These are phyloP conservation scores for Albugo candida DNA, from an alignment of 352 stramenopile species.

Conservation along the genomic window DNA sequence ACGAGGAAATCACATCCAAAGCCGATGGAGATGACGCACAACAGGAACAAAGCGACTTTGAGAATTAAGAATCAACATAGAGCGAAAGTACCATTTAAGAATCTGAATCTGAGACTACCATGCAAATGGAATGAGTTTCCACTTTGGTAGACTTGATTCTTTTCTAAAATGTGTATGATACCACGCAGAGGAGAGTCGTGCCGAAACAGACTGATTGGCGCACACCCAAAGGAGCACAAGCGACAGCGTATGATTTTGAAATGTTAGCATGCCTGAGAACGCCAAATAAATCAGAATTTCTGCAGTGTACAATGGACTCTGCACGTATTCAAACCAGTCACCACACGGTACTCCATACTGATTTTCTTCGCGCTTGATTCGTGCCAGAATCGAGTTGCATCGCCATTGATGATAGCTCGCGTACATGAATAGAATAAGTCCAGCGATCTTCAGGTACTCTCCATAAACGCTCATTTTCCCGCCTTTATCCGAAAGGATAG, in stretches of 20 bases:
- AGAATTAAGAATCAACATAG: no score
- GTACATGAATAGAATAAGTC: slow-evolving; percentile 19
- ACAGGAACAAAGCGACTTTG: background rate
- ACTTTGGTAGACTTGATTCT: slow-evolving; percentile 13
- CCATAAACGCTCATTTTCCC: slow-evolving; percentile 8
- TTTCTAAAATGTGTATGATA: slow-evolving; percentile 33
- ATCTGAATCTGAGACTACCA: no score
- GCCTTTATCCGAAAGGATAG: slow-evolving; percentile 21
- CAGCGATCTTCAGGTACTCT: background rate
- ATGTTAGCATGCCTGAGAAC: slow-evolving; percentile 22
- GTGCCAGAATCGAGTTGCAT: slow-evolving; percentile 33
- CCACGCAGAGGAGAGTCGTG: slow-evolving; percentile 30
- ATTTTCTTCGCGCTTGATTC: slow-evolving; percentile 26
- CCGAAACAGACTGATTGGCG: slow-evolving; percentile 39
- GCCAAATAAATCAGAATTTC: slow-evolving; percentile 42
- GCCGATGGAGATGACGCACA: background rate
- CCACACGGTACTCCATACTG: slow-evolving; percentile 33
- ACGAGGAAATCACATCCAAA: background rate
- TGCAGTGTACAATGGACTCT: slow-evolving; percentile 36
- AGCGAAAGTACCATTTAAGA: no score
- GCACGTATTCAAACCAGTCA: slow-evolving; percentile 44
- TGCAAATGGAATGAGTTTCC: slow-evolving; percentile 16
- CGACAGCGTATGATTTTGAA: slow-evolving; percentile 20
- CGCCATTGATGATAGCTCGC: slow-evolving; percentile 35
- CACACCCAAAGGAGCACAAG: slow-evolving; percentile 32